phyloP scores from a whole-genome alignment of 2,329 filamentous ascomycete genomes.

The Sporothrix brunneoviolacea region DNA sequence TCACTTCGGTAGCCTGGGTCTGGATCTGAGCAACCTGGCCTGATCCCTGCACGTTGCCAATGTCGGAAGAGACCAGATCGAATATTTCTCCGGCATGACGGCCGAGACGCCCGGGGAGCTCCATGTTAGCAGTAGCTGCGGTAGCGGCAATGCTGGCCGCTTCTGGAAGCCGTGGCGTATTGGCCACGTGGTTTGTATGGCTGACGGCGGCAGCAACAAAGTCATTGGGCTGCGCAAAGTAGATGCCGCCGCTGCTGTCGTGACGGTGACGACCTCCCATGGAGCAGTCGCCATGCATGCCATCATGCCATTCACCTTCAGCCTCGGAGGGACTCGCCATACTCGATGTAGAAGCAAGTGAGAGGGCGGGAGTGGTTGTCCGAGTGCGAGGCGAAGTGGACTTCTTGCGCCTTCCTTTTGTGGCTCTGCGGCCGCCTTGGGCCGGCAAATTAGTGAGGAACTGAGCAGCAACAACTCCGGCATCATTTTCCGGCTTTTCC shows the following conservation, averaged over 20 bases:
- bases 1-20: no score
- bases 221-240: background rate
- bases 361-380: background rate
- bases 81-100: no score
- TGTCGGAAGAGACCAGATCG: no score
- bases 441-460: background rate
- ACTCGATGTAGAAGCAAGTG: background rate
- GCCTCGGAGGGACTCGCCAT: background rate
- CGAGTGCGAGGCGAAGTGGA: background rate
- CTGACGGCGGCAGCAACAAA: background rate
- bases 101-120: no score
- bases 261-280: slow-evolving; percentile 8
- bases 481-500: background rate
- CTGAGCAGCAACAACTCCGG: background rate
- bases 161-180: no score
- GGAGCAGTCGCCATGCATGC: slow-evolving; percentile 1
- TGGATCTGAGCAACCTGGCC: no score
- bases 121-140: no score
- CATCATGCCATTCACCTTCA: slow-evolving; percentile 8
- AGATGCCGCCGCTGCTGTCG: slow-evolving; percentile 9
- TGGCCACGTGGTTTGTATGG: no score
- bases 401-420: background rate
- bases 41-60: no score
- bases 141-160: no score
- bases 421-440: no score